A percentile compares a stretch with the other conserved stretches of the same genome.
Evolutionary conservation across 2,329 filamentous ascomycete genomes (phyloP).

Genomic region (Botrytis tulipae): DNA sequence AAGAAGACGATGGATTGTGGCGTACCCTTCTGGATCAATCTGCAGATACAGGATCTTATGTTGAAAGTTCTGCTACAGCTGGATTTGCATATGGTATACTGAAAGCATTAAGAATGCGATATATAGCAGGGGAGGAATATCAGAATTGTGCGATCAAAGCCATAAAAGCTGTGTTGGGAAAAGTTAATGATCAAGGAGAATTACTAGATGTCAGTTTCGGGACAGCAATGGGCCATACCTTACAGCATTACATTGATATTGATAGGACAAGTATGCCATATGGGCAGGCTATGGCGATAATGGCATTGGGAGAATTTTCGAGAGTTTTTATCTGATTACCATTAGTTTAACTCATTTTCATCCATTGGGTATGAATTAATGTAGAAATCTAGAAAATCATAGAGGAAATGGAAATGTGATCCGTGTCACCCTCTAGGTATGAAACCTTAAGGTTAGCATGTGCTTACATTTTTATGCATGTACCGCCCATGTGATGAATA

Average conservation of each 20-base stretch:
- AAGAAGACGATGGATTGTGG: conserved; percentile 66
- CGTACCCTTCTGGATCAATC: conserved; percentile 69
- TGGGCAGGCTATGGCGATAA: conserved; percentile 81
- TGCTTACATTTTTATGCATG: not conserved
- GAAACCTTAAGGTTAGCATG: not conserved
- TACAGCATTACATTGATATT: conserved; percentile 78
- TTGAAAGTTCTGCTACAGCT: conserved; percentile 74
- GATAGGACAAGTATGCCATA: conserved; percentile 79
- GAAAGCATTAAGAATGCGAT: conserved; percentile 68
- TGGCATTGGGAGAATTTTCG: conserved; percentile 73
- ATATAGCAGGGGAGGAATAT: conserved; percentile 59
- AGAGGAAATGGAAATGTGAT: not conserved
- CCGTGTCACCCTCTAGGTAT: not conserved
- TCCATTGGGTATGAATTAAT: not conserved
- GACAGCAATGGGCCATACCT: conserved; percentile 69
- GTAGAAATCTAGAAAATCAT: not conserved
- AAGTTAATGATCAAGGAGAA: conserved; percentile 67
- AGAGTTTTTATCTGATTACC: conserved; percentile 38
- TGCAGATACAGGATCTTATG: conserved; percentile 66
- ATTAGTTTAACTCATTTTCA: not conserved
- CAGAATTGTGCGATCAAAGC: conserved; percentile 62
- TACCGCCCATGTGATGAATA: not conserved
- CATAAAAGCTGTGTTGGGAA: conserved; percentile 62
- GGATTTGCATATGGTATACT: conserved; percentile 80
- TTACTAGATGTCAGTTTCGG: conserved; percentile 74